Conservation (phyloP, 345 rosid species). For the Arabidopsis arenosa region DNA sequence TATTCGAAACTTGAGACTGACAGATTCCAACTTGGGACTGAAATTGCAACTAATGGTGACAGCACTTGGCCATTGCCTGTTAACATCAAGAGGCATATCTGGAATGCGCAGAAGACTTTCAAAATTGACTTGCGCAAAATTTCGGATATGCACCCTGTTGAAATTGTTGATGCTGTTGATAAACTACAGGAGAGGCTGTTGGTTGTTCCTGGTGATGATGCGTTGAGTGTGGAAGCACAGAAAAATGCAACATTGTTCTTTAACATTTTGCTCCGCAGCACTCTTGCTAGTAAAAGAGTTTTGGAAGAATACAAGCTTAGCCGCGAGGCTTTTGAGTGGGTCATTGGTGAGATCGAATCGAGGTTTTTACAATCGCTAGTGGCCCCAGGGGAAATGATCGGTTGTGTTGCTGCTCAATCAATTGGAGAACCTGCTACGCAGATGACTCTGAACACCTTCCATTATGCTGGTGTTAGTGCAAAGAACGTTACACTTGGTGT, state of each 20-base stretch:
- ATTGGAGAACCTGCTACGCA: constrained; percentile 99
- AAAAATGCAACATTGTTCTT: constrained; percentile 98
- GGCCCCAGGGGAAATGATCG: constrained; percentile 99
- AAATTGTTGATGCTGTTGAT: constrained; percentile 94
- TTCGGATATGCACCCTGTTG: constrained; percentile 95
- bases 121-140: constrained; percentile 75
- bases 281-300: constrained; percentile 96
- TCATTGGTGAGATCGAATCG: constrained; percentile 94
- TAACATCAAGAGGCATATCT: constrained; percentile 90
- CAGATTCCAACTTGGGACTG: constrained; percentile 85
- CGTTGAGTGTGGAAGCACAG: constrained; percentile 94
- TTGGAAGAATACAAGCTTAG: constrained; percentile 94
- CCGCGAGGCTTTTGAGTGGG: constrained; percentile 98
- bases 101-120: constrained; percentile 98
- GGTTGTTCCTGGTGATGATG: constrained; percentile 95
- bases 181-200: constrained; percentile 92
- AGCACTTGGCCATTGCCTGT: constrained; percentile 94
- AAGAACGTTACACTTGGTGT: constrained; percentile 99
- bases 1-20: constrained; percentile 90
- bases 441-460: constrained; percentile 98
- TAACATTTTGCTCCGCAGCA: constrained; percentile 91
- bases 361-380: constrained; percentile 89
- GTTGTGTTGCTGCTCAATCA: constrained; percentile 99
- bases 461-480: constrained; percentile 99
- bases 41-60: constrained; percentile 94